Percentiles rank a stretch among this genome's conserved stretches.
Conservation (phyloP, 352 stramenopile genomes). For the Phytophthora tubulina region DNA sequence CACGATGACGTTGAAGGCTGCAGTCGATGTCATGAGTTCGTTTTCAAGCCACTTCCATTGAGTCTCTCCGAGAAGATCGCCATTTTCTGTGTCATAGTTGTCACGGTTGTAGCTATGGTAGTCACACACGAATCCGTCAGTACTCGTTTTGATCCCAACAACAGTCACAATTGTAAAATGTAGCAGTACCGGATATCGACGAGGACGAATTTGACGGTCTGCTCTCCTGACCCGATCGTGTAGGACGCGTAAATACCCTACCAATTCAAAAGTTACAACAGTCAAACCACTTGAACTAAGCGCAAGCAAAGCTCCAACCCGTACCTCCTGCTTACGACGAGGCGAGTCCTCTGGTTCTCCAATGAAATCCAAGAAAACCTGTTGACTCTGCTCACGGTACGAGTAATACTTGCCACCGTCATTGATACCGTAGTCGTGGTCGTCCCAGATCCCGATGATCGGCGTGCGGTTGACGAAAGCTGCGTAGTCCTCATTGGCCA, state of each 20-base stretch:
- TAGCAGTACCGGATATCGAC: slow-evolving; percentile 75
- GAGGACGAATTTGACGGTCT: slow-evolving; percentile 89
- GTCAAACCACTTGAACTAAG: not conserved
- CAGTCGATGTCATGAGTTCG: slow-evolving; percentile 79
- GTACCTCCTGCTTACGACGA: slow-evolving; percentile 78
- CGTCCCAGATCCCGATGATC: slow-evolving; percentile 91
- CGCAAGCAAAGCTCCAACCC: not conserved
- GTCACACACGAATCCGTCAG: not conserved
- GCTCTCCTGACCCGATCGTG: slow-evolving; percentile 65
- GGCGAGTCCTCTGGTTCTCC: slow-evolving; percentile 76
- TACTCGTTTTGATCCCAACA: not conserved
- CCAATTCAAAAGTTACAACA: not conserved
- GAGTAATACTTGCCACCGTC: slow-evolving; percentile 82
- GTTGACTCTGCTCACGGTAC: slow-evolving; percentile 81
- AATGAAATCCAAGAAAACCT: slow-evolving; percentile 90
- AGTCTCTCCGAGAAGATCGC: slow-evolving; percentile 75
- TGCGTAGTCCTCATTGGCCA: slow-evolving; percentile 73
- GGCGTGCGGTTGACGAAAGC: slow-evolving; percentile 69
- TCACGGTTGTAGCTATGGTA: slow-evolving; percentile 82
- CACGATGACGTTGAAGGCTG: slow-evolving; percentile 94
- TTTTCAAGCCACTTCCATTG: slow-evolving; percentile 91
- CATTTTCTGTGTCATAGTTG: slow-evolving; percentile 63
- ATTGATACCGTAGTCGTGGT: slow-evolving; percentile 94
- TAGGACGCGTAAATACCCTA: slow-evolving; percentile 91
- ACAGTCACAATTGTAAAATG: not conserved